Evolutionary conservation across 768 basidiomycete species (phyloP), one percentile per base, ranked within the genome.

Genomic region (Leccinum incarnatum): DNA sequence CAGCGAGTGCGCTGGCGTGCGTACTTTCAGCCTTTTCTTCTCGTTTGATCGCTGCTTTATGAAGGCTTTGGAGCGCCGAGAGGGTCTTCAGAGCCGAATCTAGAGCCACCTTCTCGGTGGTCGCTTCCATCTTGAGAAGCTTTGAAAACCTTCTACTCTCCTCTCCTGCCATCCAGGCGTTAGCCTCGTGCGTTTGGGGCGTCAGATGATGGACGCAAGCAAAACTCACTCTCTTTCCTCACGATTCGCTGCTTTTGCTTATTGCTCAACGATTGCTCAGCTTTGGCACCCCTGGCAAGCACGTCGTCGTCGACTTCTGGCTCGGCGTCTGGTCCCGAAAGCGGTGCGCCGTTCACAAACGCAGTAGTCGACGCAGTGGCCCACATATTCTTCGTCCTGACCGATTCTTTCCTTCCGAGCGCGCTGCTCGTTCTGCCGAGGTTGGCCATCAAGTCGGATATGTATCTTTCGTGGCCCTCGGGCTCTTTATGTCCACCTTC

Each of bases 91-190:
- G 78, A 4, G 86, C 83, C 5, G 82, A 75, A 21, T 75, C 72
- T 21, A 94, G 72, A 0, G 87, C 80, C 59, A 80, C 76, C 68
- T 84, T 84, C 72, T 92, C 89, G 1, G 81, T 77, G 66, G 84
- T 85, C 1, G 80, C 87, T 71, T 91, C 91, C 1, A 77, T 72
- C 71, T 82, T 85, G 65, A 93, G 83, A 36, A 93, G 81, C 67
- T 84, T 91, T 7, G 85, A 82, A 36, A 92, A 74, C 40, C 75
- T 78, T 64, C 81, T 84, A 7, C 81, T 80, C 50, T 89, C 83
- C 63, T 80, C 83, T 53, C 72, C 87, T 89, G 62, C 2, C 30
- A 3, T 34, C 23, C 19, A 5, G 9, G 29, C 19, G 27, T 64
- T 30, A 58, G 51, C 7, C 2, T 1, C n/a, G 19, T 52, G 17